phyloP scores from a whole-genome alignment of 169 alveolate species.

The Fabrea salina region DNA sequence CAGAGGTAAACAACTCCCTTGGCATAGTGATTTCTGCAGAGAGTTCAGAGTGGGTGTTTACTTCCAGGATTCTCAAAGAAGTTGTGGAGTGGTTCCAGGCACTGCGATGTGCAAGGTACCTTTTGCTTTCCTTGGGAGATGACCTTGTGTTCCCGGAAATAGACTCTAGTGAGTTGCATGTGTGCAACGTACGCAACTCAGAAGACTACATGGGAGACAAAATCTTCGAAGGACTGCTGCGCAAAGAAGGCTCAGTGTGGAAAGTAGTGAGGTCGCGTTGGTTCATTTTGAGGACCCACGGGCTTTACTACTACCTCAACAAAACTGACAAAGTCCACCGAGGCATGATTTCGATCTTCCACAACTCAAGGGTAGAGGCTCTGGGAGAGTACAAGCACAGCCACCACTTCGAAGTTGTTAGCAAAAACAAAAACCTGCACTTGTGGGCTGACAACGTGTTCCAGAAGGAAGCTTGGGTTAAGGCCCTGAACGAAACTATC shows the following conservation, averaged over 20 bases:
- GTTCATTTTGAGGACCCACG: neutral
- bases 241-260: conserved; percentile 4
- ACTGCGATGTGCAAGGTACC: neutral
- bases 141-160: neutral
- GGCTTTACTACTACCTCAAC: neutral
- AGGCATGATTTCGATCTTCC: neutral
- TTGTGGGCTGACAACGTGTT: neutral
- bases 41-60: neutral
- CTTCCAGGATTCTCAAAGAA: neutral
- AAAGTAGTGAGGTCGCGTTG: neutral
- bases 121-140: neutral
- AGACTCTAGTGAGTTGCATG: neutral
- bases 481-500: neutral
- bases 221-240: conserved; percentile 10
- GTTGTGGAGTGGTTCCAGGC: conserved; percentile 25
- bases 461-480: neutral
- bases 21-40: neutral
- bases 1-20: neutral
- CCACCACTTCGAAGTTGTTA: neutral
- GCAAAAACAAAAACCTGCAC: neutral
- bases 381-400: neutral
- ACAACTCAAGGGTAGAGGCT: neutral
- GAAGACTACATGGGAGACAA: conserved; percentile 26
- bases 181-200: conserved; percentile 13
- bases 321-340: conserved; percentile 4